Evolutionary conservation across 345 rosid genomes (phyloP), one percentile per base, ranked within the genome.

Genomic region (Isatis tinctoria): DNA sequence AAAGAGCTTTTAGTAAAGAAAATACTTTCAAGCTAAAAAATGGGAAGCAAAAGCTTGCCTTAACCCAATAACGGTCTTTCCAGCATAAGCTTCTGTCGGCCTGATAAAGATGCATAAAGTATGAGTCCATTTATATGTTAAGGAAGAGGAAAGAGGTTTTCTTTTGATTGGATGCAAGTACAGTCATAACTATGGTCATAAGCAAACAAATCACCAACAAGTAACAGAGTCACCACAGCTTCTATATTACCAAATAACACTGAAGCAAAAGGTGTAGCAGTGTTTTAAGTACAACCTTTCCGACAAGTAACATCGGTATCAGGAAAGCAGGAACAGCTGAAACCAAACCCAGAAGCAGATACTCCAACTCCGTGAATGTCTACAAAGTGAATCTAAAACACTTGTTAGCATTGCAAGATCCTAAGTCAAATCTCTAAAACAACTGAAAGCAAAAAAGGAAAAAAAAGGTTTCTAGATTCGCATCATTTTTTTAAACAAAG

Each of bases 31-130:
- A 56, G 28, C 61, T 37, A 26, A 4, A 22, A 60, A 35, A 8
- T 27, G 24, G 20, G 17, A 58, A 65, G 5, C 37, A 65, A 66
- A 59, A 56, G 88, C 92, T 83, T 90, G 83, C 99, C 99, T 95
- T 95, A 82, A 91, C 88, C 97, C 99, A 95, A 41, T 90, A 91
- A 6, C 97, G 96, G 64, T 90, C 97, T 79, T 79, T 90, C 88
- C 85, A 90, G 67, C 60, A 10, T 81, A 95, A 67, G 65, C 74
- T 82, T 36, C 83, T 61, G 74, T 90, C 97, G 2, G 97, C 97
- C 99, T 95, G 85, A 77, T 3, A 41, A 33, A 39, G 27, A 49
- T 7, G 18, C n/a, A 57, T 14, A 16, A 2, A 52, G 0, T 22
- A 14, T 60, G 8, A 40, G n/a, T 39, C 7, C 20, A 37, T n/a